phyloP scores from a whole-genome alignment of 1,284 basidiomycete species.

The Rhodotorula sp. region DNA sequence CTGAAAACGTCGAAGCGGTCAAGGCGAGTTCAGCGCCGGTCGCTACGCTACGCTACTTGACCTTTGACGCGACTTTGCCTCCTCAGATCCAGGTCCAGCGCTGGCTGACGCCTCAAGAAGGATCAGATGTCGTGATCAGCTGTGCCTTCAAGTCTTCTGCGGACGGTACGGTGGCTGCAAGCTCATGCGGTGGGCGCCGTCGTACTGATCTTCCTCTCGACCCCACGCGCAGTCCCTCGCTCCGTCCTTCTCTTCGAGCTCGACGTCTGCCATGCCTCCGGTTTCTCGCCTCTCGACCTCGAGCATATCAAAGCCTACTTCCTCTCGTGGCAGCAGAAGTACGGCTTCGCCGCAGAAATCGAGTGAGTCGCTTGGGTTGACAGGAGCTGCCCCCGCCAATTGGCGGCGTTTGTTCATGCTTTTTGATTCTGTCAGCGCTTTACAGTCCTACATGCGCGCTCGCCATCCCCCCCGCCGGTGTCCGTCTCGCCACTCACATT shows the following conservation, averaged over 20 bases:
- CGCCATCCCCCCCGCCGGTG: not conserved
- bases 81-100: not conserved
- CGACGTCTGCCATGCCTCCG: not conserved
- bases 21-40: not conserved
- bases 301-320: slow-evolving; percentile 5
- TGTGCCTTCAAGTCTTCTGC: not conserved
- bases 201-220: not conserved
- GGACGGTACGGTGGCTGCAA: not conserved
- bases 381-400: too few relatives aligned
- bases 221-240: not conserved
- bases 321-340: not conserved
- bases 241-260: not conserved
- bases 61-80: not conserved
- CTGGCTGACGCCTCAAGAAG: not conserved
- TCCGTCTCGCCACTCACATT: not conserved
- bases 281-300: not conserved
- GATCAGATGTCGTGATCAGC: not conserved
- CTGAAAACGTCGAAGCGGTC: not conserved
- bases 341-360: not conserved
- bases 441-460: not conserved
- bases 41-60: too few relatives aligned
- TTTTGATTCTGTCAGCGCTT: too few relatives aligned
- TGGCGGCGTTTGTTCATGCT: too few relatives aligned
- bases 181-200: not conserved
- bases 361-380: too few relatives aligned